Conservation (phyloP, 1,284 basidiomycete species). For the Termitomyces sp. region DNA sequence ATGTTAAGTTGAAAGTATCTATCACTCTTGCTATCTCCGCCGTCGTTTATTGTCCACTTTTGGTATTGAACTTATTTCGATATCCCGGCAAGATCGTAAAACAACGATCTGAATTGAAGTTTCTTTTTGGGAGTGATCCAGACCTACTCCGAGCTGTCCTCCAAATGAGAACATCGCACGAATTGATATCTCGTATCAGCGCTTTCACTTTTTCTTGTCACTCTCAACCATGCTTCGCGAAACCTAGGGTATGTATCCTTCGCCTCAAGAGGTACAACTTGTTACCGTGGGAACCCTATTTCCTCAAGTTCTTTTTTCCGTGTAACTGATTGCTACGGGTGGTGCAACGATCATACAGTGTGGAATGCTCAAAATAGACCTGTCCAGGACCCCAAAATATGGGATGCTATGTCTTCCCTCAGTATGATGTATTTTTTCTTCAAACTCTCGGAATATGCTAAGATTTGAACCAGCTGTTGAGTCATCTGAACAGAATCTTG, state of each 20-base stretch:
- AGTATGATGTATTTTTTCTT: background rate
- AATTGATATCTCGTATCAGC: background rate
- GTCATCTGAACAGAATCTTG: background rate
- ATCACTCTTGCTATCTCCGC: too few species aligned
- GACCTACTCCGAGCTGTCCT: background rate
- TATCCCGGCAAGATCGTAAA: too few species aligned
- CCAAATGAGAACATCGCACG: background rate
- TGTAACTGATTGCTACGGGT: too few species aligned
- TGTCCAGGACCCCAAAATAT: background rate
- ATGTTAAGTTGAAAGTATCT: background rate
- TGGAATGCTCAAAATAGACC: background rate
- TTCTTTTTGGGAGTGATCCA: background rate
- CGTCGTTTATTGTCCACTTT: too few species aligned
- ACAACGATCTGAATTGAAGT: background rate
- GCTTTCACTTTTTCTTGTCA: background rate
- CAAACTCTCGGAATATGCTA: background rate
- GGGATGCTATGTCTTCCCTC: background rate
- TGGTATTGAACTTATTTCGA: too few species aligned
- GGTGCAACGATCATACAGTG: too few species aligned
- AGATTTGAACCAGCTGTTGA: background rate
- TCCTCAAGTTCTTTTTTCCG: too few species aligned
- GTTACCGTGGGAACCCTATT: too few species aligned
- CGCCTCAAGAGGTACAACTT: too few species aligned
- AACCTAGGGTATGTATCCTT: too few species aligned
- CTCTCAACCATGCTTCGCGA: too few species aligned